Conservation (phyloP, 495 filamentous ascomycete species). For the Astrothelium macrocarpum region DNA sequence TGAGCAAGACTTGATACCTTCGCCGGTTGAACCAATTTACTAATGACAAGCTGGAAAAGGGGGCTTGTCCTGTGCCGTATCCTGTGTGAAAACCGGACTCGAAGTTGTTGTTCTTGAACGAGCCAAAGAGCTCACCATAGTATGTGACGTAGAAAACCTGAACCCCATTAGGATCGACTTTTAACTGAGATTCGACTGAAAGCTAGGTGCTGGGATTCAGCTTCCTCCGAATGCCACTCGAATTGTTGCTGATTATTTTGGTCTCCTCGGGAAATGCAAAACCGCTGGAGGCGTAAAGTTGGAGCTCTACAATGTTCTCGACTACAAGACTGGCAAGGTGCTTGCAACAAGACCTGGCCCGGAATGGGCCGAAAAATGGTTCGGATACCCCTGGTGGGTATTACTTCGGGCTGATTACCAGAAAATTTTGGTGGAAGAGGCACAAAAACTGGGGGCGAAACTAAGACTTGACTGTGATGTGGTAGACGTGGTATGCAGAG, state of each 20-base stretch:
- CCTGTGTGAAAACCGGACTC: neutral
- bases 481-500: slow-evolving; percentile 37
- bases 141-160: neutral
- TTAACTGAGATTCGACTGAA: neutral
- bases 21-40: neutral
- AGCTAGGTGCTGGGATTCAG: neutral
- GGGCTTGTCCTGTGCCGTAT: neutral
- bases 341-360: neutral
- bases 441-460: neutral
- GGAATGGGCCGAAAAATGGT: neutral
- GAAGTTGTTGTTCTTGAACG: neutral
- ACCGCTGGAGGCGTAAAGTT: neutral
- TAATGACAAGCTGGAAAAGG: neutral
- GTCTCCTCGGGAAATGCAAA: neutral
- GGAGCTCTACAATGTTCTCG: neutral
- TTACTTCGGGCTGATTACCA: neutral
- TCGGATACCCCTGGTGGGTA: neutral
- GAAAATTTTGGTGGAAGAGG: neutral
- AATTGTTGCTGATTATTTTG: neutral
- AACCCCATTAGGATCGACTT: neutral
- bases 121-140: neutral
- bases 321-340: neutral
- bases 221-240: neutral
- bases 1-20: neutral
- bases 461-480: neutral